These are phyloP conservation scores for Ceriops decandra DNA, from an alignment of 345 rosid genomes.

Conservation along the genomic window DNA sequence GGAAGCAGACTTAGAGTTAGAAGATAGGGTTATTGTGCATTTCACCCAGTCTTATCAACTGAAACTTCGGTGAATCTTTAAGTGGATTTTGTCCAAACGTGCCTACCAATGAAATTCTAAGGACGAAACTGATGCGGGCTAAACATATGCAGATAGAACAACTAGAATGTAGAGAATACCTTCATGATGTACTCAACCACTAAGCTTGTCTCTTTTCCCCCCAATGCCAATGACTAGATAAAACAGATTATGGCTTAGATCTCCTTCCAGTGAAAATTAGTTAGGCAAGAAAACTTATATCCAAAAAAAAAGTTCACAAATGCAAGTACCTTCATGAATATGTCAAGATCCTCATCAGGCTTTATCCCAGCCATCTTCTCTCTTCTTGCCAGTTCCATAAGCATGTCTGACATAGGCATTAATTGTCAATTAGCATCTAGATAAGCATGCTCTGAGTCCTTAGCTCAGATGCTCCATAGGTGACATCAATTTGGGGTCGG, in stretches of 20 bases:
- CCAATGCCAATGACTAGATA: slow-evolving; percentile 77
- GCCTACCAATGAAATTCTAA: background rate
- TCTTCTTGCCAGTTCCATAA: slow-evolving; percentile 83
- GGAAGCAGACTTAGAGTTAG: too few relatives aligned
- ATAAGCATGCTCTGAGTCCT: background rate
- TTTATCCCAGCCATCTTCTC: slow-evolving; percentile 88
- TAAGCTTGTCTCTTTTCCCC: slow-evolving; percentile 78
- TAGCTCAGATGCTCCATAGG: background rate
- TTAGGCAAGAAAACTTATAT: background rate
- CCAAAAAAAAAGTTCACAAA: background rate
- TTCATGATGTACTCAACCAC: slow-evolving; percentile 90
- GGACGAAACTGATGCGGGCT: background rate
- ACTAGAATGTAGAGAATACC: slow-evolving; percentile 50
- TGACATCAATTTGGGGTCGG: background rate
- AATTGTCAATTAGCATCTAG: slow-evolving; percentile 20
- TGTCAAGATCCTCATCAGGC: slow-evolving; percentile 98
- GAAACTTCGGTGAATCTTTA: too few relatives aligned
- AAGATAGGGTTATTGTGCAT: too few relatives aligned
- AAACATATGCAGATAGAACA: background rate
- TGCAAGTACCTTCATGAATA: slow-evolving; percentile 82
- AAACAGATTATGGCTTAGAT: slow-evolving; percentile 9
- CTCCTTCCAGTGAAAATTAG: slow-evolving; percentile 8
- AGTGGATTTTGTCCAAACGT: too few relatives aligned
- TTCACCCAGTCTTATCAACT: too few relatives aligned
- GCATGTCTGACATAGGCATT: slow-evolving; percentile 63